A percentile compares a stretch with the other conserved stretches of the same genome.
Conservation (phyloP, 75 land plant species). For the Sequoia sempervirens region DNA sequence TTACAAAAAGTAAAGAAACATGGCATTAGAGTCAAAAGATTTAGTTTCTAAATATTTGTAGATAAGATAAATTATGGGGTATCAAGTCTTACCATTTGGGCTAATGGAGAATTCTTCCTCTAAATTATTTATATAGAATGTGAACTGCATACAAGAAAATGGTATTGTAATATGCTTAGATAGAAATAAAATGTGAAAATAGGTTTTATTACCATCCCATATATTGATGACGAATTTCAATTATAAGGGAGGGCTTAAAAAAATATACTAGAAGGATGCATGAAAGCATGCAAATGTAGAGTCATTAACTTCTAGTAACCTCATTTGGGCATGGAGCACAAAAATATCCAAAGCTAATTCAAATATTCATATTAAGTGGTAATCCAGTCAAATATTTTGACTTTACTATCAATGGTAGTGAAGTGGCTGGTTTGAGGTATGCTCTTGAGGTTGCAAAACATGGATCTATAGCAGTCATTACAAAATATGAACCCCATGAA, state of each 20-base stretch:
- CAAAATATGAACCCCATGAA: constrained; percentile 93
- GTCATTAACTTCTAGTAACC: neutral
- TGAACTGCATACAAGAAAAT: neutral
- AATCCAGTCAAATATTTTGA: neutral
- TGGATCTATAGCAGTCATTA: constrained; percentile 86
- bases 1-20: no score
- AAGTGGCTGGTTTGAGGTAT: constrained; percentile 91
- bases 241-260: neutral
- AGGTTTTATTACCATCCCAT: neutral
- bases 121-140: neutral
- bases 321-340: neutral
- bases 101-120: no score
- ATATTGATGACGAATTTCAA: neutral
- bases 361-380: neutral
- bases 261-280: neutral
- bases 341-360: neutral
- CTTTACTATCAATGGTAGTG: constrained; percentile 31
- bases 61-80: no score
- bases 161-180: neutral
- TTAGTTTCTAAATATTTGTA: no score
- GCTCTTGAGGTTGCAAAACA: constrained; percentile 88
- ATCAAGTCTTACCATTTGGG: no score
- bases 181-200: neutral
- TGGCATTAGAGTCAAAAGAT: no score
- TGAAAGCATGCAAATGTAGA: neutral